phyloP scores from a whole-genome alignment of 176 grass and related monocot genomes.

The Ananas comosus region DNA sequence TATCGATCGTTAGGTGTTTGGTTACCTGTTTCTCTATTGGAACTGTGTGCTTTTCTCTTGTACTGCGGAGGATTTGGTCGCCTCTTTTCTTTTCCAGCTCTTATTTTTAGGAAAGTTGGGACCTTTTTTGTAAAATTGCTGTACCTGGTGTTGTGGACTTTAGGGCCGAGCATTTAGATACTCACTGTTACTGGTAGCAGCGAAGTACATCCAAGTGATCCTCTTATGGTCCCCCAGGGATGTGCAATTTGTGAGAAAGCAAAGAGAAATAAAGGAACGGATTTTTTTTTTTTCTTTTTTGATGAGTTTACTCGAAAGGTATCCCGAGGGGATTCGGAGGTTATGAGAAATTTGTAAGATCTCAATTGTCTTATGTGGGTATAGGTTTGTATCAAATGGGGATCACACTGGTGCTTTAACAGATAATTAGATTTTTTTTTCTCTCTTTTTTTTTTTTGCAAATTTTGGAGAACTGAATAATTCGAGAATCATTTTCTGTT shows the following conservation, averaged over 20 bases:
- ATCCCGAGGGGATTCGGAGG: background rate
- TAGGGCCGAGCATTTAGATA: background rate
- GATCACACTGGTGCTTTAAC: background rate
- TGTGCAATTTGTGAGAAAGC: background rate
- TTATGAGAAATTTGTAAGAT: background rate
- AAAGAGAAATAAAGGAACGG: background rate
- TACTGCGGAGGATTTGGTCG: background rate
- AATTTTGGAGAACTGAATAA: background rate
- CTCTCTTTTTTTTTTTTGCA: background rate
- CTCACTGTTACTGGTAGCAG: background rate
- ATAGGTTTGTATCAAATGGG: background rate
- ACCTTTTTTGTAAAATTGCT: background rate
- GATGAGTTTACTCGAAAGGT: too few species aligned
- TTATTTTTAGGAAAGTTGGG: background rate
- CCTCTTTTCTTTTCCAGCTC: background rate
- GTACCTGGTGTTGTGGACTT: background rate
- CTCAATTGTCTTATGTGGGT: background rate
- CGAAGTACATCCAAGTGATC: background rate
- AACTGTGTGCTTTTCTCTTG: background rate
- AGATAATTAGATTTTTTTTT: background rate
- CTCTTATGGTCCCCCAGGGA: background rate
- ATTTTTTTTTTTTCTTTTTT: background rate
- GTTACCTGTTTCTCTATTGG: background rate
- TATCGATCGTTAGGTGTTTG: background rate
- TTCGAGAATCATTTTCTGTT: background rate